Percentiles rank a stretch among this genome's conserved stretches.
Evolutionary conservation across 1,139 yeast species (phyloP).

Genomic region (Chernovozyma aurita): DNA sequence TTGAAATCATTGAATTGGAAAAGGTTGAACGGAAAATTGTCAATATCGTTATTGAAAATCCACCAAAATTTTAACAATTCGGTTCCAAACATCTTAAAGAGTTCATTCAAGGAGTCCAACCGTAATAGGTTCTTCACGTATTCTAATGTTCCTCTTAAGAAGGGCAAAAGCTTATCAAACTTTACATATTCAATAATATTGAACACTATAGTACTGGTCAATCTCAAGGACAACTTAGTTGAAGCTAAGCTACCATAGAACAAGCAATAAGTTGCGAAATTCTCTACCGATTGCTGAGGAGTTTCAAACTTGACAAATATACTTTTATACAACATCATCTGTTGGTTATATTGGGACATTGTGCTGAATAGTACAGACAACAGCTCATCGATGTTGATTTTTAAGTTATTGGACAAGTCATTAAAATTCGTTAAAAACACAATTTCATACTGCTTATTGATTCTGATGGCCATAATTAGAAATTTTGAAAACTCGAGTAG

Average conservation of each 20-base stretch:
- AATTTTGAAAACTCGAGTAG: slow-evolving; percentile 17
- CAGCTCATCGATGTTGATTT: slow-evolving; percentile 8
- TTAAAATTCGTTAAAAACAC: slow-evolving; percentile 12
- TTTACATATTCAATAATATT: slow-evolving; percentile 39
- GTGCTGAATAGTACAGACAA: slow-evolving; percentile 7
- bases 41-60: slow-evolving; percentile 23
- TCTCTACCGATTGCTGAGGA: slow-evolving; percentile 37
- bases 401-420: slow-evolving; percentile 17
- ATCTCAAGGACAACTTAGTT: slow-evolving; percentile 26
- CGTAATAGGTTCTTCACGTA: slow-evolving; percentile 16
- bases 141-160: slow-evolving; percentile 22
- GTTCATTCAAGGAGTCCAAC: slow-evolving; percentile 11
- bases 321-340: slow-evolving; percentile 24
- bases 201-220: slow-evolving; percentile 30
- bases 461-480: slow-evolving; percentile 10
- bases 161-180: slow-evolving; percentile 27
- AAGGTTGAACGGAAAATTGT: slow-evolving; percentile 34
- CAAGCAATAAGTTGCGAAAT: slow-evolving; percentile 32
- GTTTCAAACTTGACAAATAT: slow-evolving; percentile 26
- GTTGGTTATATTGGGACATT: slow-evolving; percentile 14
- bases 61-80: slow-evolving; percentile 42
- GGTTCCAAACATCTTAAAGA: slow-evolving; percentile 26
- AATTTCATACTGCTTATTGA: slow-evolving; percentile 10
- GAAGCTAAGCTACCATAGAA: slow-evolving; percentile 14
- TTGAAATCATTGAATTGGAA: slow-evolving; percentile 27